Percentiles rank a stretch among this genome's conserved stretches.
Conservation (phyloP, 2,329 filamentous ascomycete species). For the Phialophora chinensis region DNA sequence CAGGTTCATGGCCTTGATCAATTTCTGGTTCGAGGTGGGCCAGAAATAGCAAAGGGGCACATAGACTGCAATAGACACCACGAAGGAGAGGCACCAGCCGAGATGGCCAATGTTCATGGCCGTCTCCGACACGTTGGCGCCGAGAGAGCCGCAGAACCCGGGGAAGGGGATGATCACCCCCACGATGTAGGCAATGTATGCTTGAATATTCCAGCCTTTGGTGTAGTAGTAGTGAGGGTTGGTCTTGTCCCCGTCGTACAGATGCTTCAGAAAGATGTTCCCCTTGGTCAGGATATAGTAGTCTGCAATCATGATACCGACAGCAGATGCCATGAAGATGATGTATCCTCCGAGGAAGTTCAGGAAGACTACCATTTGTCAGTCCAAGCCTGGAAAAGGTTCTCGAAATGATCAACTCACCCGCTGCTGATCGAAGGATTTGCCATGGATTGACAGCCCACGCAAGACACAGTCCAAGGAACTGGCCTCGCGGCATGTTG, state of each 20-base stretch:
- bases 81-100: conserved; percentile 17
- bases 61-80: conserved; percentile 1
- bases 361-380: conserved; percentile 3
- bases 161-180: conserved; percentile 17
- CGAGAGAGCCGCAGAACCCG: conserved; percentile 15
- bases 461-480: conserved; percentile 9
- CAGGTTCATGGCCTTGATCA: no score
- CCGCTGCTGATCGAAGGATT: conserved; percentile 14
- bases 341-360: conserved; percentile 23
- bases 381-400: background rate
- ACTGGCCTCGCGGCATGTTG: conserved; percentile 19
- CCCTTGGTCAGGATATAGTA: conserved; percentile 19
- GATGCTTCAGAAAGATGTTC: conserved; percentile 17
- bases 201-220: conserved; percentile 18
- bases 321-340: conserved; percentile 21
- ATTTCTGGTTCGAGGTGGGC: no score
- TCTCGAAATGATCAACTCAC: conserved; percentile 3
- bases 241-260: conserved; percentile 11
- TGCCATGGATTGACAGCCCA: conserved; percentile 19
- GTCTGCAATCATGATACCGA: conserved; percentile 21
- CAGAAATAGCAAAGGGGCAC: no score
- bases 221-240: conserved; percentile 16
- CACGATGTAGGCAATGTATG: conserved; percentile 15
- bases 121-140: conserved; percentile 11
- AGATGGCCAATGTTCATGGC: conserved; percentile 14